Evolutionary conservation across 176 grass and related monocot genomes (phyloP).

Genomic region (Musa troglodytarum): DNA sequence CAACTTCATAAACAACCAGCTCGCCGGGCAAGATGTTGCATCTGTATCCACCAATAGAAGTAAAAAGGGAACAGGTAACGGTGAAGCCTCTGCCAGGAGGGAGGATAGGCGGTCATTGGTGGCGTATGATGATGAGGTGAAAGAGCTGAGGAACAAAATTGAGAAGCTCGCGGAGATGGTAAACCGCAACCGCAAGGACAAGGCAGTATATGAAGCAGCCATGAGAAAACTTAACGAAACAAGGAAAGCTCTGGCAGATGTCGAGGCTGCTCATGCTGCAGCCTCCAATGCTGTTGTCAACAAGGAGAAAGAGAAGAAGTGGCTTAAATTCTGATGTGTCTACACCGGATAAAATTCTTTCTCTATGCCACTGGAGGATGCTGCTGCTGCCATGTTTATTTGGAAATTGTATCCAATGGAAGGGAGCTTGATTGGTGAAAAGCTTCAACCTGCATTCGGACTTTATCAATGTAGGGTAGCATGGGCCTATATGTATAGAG

Average conservation of each 20-base stretch:
- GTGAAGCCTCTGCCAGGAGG: constrained; percentile 24
- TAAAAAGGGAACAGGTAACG: constrained; percentile 34
- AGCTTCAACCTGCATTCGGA: not conserved
- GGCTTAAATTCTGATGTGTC: constrained; percentile 74
- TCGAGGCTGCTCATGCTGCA: constrained; percentile 56
- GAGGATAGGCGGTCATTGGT: constrained; percentile 72
- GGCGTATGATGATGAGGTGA: constrained; percentile 63
- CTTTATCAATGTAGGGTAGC: no score
- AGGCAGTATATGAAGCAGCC: constrained; percentile 55
- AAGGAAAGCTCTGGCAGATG: constrained; percentile 40
- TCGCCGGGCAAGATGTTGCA: constrained; percentile 34
- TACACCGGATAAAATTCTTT: not conserved
- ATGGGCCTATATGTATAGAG: not conserved
- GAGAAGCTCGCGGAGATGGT: constrained; percentile 81
- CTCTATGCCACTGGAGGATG: no score
- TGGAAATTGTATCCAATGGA: not conserved
- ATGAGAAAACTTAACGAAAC: constrained; percentile 61
- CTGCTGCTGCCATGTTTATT: not conserved
- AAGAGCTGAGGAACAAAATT: constrained; percentile 45
- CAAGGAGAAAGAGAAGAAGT: constrained; percentile 92
- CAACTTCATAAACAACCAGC: constrained; percentile 76
- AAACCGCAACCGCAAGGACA: constrained; percentile 69
- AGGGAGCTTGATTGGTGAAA: not conserved
- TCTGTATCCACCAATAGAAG: constrained; percentile 32
- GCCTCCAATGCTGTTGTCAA: constrained; percentile 43